Base-by-base conservation (phyloP, 495 filamentous ascomycete genomes). In the Tuber calosporum region DNA sequence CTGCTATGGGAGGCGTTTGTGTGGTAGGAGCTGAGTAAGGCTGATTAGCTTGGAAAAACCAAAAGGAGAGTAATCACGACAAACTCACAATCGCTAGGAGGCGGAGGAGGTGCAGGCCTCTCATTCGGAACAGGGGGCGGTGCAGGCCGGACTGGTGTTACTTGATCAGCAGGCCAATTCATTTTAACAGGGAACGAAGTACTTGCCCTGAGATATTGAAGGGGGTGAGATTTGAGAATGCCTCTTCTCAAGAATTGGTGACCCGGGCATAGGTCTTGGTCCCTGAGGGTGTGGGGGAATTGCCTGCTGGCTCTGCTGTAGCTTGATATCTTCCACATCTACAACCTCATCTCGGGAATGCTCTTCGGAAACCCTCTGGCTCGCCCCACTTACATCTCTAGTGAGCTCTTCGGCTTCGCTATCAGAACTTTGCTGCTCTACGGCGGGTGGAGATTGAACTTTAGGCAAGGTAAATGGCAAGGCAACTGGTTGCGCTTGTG, bases 61-160 rank as follows among this genome's bases (percentile, higher is more conserved):
- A n/a, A n/a, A 72, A 77, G 17, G 45, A 41, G 34, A 58, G 58
- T 37, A 67, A 73, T 30, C 70, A 67, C 62, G 26, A 34, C 34
- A 34, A 76, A 87, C 90, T 85, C 86, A 92, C 91, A 83, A 81
- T 89, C 90, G 36, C 85, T 83, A 53, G 90, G 89, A 13, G 92
- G 87, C 72, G 89, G 90, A 69, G 91, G 91, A 3, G 91, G 90
- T 73, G 86, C 86, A 69, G 90, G 88, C 79, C 90, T 84, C 67
- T 89, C 89, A 70, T 83, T 84, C 68, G 88, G 89, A 41, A 90
- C 81, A 79, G 89, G 88, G 74, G 91, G 90, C 40, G 88, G 83
- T 70, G 82, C 84, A 30, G 86, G 83, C 13, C 86, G 85, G 79
- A 84, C 83, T 88, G 73, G 73, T 41, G 75, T 48, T 71, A 70